Evolutionary conservation across 2,329 filamentous ascomycete genomes (phyloP).

Genomic region (Exophiala calicioides): DNA sequence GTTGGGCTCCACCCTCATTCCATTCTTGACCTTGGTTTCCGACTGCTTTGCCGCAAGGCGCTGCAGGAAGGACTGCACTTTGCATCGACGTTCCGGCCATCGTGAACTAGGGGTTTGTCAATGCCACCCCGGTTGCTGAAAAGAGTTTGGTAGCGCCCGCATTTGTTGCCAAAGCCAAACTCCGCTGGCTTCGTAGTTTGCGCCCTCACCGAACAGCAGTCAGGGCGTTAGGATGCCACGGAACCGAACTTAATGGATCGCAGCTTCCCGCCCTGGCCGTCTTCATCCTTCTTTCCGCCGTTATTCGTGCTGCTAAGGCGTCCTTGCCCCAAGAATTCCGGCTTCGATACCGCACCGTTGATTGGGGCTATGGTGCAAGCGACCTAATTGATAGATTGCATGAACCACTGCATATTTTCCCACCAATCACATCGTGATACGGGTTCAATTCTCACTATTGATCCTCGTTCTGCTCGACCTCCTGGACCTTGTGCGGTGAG

Average conservation of each 20-base stretch:
- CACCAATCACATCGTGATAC: slow-evolving; percentile 22
- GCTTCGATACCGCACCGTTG: slow-evolving; percentile 17
- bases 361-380: slow-evolving; percentile 17
- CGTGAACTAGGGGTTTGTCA: too few relatives aligned
- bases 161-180: too few relatives aligned
- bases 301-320: slow-evolving; percentile 6
- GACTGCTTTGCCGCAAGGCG: too few relatives aligned
- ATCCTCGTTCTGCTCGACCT: slow-evolving; percentile 16
- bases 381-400: slow-evolving; percentile 27
- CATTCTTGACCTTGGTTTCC: too few relatives aligned
- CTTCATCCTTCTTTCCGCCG: slow-evolving; percentile 2
- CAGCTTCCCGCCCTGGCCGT: slow-evolving; percentile 6
- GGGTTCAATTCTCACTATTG: slow-evolving; percentile 15
- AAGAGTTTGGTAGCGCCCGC: too few relatives aligned
- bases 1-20: slow-evolving; percentile 7
- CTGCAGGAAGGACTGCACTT: too few relatives aligned
- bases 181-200: too few relatives aligned
- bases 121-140: too few relatives aligned
- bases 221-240: too few relatives aligned
- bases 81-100: too few relatives aligned
- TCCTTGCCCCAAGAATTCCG: slow-evolving; percentile 8
- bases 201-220: too few relatives aligned
- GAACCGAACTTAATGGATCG: too few relatives aligned
- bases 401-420: slow-evolving; percentile 22
- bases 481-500: slow-evolving; percentile 20